Conservation (phyloP, 1,139 yeast species). For the Petasospora fabianii region DNA sequence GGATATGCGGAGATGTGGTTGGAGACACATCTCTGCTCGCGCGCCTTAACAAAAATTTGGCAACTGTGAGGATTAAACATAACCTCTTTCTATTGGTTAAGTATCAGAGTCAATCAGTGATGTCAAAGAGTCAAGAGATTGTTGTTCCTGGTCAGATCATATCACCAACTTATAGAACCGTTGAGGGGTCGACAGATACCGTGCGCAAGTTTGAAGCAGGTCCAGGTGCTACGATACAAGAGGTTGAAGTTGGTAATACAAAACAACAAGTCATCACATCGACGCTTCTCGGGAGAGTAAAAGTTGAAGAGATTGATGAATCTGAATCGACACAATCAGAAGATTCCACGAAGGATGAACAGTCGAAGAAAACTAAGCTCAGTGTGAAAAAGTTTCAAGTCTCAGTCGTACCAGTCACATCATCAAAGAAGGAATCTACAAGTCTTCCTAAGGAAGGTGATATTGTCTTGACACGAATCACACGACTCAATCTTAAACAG, state of each 20-base stretch:
- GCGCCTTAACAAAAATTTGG: neutral
- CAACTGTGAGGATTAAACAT: neutral
- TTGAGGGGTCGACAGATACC: conserved; percentile 13
- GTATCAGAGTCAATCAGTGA: neutral
- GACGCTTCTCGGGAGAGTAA: conserved; percentile 61
- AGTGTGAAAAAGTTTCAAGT: conserved; percentile 19
- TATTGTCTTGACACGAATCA: conserved; percentile 72
- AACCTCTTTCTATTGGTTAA: neutral
- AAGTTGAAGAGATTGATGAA: conserved; percentile 28
- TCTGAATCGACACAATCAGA: conserved; percentile 22
- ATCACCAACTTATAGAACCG: conserved; percentile 36
- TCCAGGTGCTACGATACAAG: conserved; percentile 37
- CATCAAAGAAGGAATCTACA: conserved; percentile 6
- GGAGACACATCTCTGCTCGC: neutral
- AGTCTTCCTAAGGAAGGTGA: conserved; percentile 76
- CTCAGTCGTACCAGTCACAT: conserved; percentile 19
- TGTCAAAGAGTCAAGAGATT: conserved; percentile 9
- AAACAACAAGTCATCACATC: conserved; percentile 50
- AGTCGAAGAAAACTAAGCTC: conserved; percentile 15
- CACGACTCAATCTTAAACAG: conserved; percentile 60
- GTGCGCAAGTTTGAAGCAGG: conserved; percentile 45
- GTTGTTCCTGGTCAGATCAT: conserved; percentile 79
- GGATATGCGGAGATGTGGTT: neutral
- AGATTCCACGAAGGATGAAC: conserved; percentile 12
- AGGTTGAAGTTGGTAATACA: conserved; percentile 24